These are phyloP conservation scores for Rhodomyrtus tomentosa DNA, from an alignment of 345 rosid species.

Conservation along the genomic window DNA sequence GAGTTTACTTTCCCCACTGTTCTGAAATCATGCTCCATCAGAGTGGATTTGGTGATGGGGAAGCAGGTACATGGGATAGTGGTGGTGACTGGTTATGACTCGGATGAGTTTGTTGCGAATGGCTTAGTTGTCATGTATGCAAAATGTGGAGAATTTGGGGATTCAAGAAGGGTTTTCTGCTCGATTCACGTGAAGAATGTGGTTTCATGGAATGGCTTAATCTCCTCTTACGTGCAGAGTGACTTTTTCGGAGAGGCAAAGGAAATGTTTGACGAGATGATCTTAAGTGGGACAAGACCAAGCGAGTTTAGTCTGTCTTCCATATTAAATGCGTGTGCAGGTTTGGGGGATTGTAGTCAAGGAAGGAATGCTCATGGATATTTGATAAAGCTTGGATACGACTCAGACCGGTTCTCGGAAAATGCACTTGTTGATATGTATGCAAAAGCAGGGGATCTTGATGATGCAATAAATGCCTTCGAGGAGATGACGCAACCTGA, in stretches of 20 bases:
- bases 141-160: constrained; percentile 32
- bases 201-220: constrained; percentile 51
- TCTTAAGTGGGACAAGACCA: constrained; percentile 33
- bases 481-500: constrained; percentile 35
- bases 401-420: constrained; percentile 30
- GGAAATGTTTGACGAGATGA: constrained; percentile 34
- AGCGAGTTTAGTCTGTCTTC: constrained; percentile 52
- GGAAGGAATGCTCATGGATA: constrained; percentile 42
- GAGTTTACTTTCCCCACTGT: constrained; percentile 51
- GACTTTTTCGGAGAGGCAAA: constrained; percentile 25
- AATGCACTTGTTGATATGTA: constrained; percentile 72
- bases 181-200: constrained; percentile 32
- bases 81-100: constrained; percentile 38
- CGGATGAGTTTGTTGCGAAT: constrained; percentile 47
- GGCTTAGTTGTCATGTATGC: constrained; percentile 51
- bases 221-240: constrained; percentile 44
- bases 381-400: constrained; percentile 40
- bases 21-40: constrained; percentile 40
- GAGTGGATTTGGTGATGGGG: constrained; percentile 30
- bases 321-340: constrained; percentile 43
- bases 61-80: constrained; percentile 47
- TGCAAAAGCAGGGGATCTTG: constrained; percentile 36
- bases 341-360: constrained; percentile 25
- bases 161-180: constrained; percentile 38
- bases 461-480: constrained; percentile 28